These are phyloP conservation scores for Isoetes taiwanensis DNA, from an alignment of 75 land plant genomes.

Conservation along the genomic window DNA sequence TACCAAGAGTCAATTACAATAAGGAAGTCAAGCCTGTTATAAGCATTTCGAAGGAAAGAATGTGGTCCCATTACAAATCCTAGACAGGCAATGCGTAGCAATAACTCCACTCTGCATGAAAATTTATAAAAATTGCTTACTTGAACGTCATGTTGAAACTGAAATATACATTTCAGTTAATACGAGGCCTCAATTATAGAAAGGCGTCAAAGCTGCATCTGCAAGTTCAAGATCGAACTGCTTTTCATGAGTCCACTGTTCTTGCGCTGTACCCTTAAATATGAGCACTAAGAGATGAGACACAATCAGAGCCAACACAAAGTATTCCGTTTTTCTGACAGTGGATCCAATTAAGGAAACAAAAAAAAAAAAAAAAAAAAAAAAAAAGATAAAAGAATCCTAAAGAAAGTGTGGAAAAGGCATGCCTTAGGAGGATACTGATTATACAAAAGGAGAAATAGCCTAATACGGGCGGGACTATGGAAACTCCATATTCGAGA, in stretches of 20 bases:
- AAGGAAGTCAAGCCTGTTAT: slow-evolving; percentile 5
- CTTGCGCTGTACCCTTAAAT: neutral
- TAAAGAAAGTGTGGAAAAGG: neutral
- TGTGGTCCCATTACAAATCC: neutral
- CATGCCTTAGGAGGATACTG: neutral
- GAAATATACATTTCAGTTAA: neutral
- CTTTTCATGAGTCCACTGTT: neutral
- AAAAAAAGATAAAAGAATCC: neutral
- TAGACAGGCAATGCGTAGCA: neutral
- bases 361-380: neutral
- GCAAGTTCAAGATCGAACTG: neutral
- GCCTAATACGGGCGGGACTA: neutral
- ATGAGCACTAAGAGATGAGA: neutral
- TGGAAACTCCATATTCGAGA: neutral
- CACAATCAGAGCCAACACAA: neutral
- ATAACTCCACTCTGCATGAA: neutral
- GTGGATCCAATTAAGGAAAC: too few species aligned
- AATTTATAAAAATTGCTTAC: neutral
- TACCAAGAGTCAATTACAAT: slow-evolving; percentile 1
- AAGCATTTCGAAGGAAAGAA: neutral
- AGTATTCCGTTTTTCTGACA: neutral
- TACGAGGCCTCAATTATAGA: neutral
- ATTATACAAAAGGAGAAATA: neutral
- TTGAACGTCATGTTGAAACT: neutral
- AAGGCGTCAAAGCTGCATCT: neutral